A percentile compares a stretch with the other conserved stretches of the same genome.
phyloP scores from a whole-genome alignment of 495 filamentous ascomycete species.

The Lichenothelia convexa region DNA sequence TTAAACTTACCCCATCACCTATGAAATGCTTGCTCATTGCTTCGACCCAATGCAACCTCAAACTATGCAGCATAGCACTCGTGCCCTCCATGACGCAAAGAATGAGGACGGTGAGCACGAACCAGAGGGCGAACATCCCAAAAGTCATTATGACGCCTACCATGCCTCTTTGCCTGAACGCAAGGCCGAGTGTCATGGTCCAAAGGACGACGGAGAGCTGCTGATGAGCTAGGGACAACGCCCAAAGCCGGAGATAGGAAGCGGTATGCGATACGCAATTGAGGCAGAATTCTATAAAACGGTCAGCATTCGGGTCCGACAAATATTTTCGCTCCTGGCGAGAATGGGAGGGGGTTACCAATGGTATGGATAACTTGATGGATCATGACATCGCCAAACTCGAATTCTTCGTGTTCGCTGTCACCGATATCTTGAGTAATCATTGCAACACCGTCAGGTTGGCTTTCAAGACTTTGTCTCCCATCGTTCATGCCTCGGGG shows the following conservation, averaged over 20 bases:
- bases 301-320: too few species aligned
- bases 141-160: constrained; percentile 64
- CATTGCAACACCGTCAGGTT: constrained; percentile 78
- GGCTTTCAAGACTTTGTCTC: constrained; percentile 59
- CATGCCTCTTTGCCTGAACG: constrained; percentile 46
- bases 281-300: constrained; percentile 70
- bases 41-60: constrained; percentile 96
- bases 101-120: constrained; percentile 61
- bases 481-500: constrained; percentile 33
- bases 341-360: constrained; percentile 33
- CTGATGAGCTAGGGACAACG: constrained; percentile 89
- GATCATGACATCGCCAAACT: constrained; percentile 92
- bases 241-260: constrained; percentile 97
- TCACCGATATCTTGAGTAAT: constrained; percentile 67
- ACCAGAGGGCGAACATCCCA: constrained; percentile 69
- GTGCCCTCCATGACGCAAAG: constrained; percentile 74
- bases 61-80: constrained; percentile 78
- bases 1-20: constrained; percentile 72
- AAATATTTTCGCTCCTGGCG: too few species aligned
- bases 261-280: constrained; percentile 98
- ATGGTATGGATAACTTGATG: constrained; percentile 99
- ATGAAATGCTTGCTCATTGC: constrained; percentile 99
- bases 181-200: constrained; percentile 76
- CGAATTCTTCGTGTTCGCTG: constrained; percentile 86
- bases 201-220: constrained; percentile 93